These are phyloP conservation scores for Arthrobotrys iridis DNA, from an alignment of 2,329 filamentous ascomycete species.

Conservation along the genomic window DNA sequence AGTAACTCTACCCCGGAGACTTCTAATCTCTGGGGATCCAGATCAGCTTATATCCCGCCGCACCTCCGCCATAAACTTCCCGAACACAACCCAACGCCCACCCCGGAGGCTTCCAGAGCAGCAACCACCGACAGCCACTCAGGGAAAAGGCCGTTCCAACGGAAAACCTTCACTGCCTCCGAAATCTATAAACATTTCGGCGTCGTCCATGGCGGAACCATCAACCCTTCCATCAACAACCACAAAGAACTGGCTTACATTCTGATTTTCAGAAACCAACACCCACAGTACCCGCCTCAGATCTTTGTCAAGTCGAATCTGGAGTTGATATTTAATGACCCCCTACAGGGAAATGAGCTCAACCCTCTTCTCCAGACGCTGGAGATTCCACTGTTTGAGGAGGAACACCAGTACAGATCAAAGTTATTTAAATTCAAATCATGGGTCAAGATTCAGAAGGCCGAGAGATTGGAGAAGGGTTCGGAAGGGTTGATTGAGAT, in stretches of 20 bases:
- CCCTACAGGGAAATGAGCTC: neutral
- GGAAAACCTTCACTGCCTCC: slow-evolving; percentile 23
- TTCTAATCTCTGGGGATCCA: neutral
- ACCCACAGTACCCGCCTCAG: slow-evolving; percentile 56
- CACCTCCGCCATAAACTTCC: slow-evolving; percentile 28
- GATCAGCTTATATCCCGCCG: slow-evolving; percentile 36
- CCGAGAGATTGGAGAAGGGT: slow-evolving; percentile 34
- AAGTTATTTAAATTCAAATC: slow-evolving; percentile 38
- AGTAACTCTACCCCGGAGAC: neutral
- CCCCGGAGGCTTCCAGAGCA: neutral
- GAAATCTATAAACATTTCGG: slow-evolving; percentile 56
- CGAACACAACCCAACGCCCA: neutral
- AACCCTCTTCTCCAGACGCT: slow-evolving; percentile 27
- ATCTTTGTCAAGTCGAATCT: slow-evolving; percentile 57
- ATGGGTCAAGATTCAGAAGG: slow-evolving; percentile 41
- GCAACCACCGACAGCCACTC: neutral
- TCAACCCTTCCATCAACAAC: slow-evolving; percentile 56
- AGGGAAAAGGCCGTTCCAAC: neutral
- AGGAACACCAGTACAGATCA: slow-evolving; percentile 13
- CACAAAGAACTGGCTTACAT: slow-evolving; percentile 56
- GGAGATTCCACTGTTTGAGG: slow-evolving; percentile 46
- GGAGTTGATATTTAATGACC: slow-evolving; percentile 54
- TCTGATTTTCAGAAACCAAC: slow-evolving; percentile 55
- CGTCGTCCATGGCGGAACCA: slow-evolving; percentile 53
- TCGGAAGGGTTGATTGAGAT: slow-evolving; percentile 34